These are phyloP conservation scores for Boletus smithii DNA, from an alignment of 1,284 basidiomycete species.

Conservation along the genomic window DNA sequence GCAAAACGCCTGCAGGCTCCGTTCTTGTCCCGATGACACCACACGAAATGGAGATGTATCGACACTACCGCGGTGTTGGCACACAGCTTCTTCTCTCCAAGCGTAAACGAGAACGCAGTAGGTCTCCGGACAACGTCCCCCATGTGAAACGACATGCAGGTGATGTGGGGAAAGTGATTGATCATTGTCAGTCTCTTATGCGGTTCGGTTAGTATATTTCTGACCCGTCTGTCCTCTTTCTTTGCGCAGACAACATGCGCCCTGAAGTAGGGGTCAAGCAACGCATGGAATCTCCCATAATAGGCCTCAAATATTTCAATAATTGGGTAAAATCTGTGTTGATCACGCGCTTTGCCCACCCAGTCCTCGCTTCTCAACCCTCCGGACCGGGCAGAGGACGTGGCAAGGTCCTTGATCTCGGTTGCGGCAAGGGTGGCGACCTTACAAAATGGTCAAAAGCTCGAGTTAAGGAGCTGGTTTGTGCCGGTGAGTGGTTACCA, in stretches of 20 bases:
- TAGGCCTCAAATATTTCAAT: constrained; percentile 96
- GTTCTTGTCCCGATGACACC: constrained; percentile 63
- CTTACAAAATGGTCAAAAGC: constrained; percentile 94
- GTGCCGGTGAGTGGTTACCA: constrained; percentile 62
- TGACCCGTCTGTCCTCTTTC: too few species aligned
- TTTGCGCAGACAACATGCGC: constrained; percentile 76
- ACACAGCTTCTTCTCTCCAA: constrained; percentile 51
- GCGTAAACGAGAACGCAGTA: constrained; percentile 51
- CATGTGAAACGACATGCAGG: constrained; percentile 53
- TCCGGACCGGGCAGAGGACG: constrained; percentile 36
- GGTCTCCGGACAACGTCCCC: constrained; percentile 40
- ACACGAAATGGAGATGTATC: constrained; percentile 60
- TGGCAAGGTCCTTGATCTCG: constrained; percentile 90
- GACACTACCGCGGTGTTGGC: constrained; percentile 56
- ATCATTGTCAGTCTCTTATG: constrained; percentile 58
- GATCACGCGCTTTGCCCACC: constrained; percentile 82
- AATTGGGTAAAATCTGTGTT: constrained; percentile 99
- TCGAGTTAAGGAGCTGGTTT: constrained; percentile 76
- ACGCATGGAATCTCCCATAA: constrained; percentile 90
- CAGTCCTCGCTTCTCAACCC: constrained; percentile 45
- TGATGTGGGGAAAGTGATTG: constrained; percentile 65
- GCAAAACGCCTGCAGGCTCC: constrained; percentile 57
- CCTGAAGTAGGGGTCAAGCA: constrained; percentile 86
- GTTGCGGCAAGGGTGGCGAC: constrained; percentile 98
- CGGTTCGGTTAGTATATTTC: background rate